Base-by-base conservation (phyloP, 177 flowering plant species). In the Vitis hybrid region DNA sequence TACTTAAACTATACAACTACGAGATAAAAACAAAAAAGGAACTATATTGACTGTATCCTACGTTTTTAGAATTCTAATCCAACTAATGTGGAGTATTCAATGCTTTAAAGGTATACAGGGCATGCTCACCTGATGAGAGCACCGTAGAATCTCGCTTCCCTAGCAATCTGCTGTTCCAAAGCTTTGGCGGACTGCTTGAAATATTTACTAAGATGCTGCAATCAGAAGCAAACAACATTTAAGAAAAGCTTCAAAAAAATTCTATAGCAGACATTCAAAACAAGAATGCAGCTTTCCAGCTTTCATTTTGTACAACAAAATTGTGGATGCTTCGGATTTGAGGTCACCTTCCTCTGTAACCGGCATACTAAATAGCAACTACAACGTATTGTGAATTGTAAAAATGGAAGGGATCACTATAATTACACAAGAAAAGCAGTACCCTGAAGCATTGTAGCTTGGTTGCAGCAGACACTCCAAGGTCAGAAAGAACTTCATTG, bases 131-230 rank as follows among this genome's bases (percentile, higher is more conserved):
- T 88, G 73, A 93, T 95, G 61, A 95, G 85, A 69, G 97, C 94
- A 74, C 98, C 98, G 76, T 91, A 95, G 76, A 95, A 95, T 79
- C 96, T 85, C 67, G 92, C 92, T 77, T 93, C 99, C 80, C 90
- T 80, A 49, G 90, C 85, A 77, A 95, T 79, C 74, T 91, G 94
- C 77, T 87, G 85, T 63, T 95, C 97, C 84, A 95, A 79, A 73
- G 88, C 85, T 81, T 90, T 90, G 67, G 93, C 91, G 64, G 97
- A 91, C 80, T 93, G 90, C 84, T 86, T 95, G 64, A 95, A 85
- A 71, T 95, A 95, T 82, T 88, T 91, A 52, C 98, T 87, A 61
- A 93, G 87, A 72, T 84, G 82, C 98, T 93, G 91, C 70, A 80
- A 19, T 19, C 14, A 70, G 22, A 69, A 9, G 69, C 2, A 72